Percentiles rank a stretch among this genome's conserved stretches.
Evolutionary conservation across 768 basidiomycete species (phyloP).

Genomic region (Gymnopilus dilepis): DNA sequence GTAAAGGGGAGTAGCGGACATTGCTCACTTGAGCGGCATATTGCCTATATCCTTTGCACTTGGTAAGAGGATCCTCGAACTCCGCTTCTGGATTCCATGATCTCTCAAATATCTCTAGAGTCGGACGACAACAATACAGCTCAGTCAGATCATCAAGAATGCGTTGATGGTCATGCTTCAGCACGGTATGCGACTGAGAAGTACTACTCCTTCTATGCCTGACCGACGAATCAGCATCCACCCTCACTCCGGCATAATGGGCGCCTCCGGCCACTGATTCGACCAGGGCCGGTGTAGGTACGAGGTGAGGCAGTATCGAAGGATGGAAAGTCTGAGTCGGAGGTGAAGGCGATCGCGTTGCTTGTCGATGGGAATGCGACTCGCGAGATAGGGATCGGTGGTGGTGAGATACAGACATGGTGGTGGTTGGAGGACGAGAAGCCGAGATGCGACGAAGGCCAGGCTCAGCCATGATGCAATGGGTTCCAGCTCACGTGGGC

Average conservation of each 20-base stretch:
- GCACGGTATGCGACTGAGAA: conserved; percentile 38
- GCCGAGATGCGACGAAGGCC: neutral
- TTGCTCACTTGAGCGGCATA: conserved; percentile 58
- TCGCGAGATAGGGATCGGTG: conserved; percentile 24
- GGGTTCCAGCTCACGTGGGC: conserved; percentile 4
- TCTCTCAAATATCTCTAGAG: conserved; percentile 54
- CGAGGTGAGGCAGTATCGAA: conserved; percentile 41
- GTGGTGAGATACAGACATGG: conserved; percentile 25
- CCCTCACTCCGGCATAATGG: conserved; percentile 61
- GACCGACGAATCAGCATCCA: conserved; percentile 39
- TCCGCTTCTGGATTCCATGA: conserved; percentile 59
- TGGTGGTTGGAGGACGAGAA: conserved; percentile 8
- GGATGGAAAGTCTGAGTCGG: conserved; percentile 53
- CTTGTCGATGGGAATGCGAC: conserved; percentile 15
- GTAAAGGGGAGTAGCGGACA: neutral
- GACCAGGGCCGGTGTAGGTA: conserved; percentile 57
- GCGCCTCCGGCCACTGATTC: conserved; percentile 66
- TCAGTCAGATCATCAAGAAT: conserved; percentile 63
- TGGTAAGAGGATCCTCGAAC: conserved; percentile 62
- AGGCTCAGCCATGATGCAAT: conserved; percentile 18
- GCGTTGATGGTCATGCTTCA: conserved; percentile 48
- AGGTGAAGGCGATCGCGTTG: conserved; percentile 39
- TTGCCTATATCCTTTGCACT: conserved; percentile 54
- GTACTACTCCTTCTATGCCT: conserved; percentile 45
- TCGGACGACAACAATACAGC: conserved; percentile 61